Conservation (phyloP, 208 protist species). For the Acanthamoeba culbertsoni region DNA sequence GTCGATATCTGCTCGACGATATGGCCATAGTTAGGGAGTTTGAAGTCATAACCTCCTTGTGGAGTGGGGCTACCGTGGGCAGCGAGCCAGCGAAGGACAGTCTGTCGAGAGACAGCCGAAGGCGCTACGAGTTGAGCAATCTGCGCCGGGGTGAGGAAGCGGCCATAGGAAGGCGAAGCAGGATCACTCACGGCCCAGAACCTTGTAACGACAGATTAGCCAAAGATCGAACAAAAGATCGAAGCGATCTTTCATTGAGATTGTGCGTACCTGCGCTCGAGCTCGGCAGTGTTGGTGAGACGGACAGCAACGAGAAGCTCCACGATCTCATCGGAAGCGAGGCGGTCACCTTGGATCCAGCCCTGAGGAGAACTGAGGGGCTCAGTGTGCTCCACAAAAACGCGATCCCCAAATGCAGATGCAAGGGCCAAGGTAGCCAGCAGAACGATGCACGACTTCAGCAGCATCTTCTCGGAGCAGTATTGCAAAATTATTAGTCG, state of each 20-base stretch:
- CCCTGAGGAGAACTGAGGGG: not conserved
- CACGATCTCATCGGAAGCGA: not conserved
- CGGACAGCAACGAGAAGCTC: not conserved
- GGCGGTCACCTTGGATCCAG: not conserved
- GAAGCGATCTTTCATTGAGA: not conserved
- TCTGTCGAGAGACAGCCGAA: not conserved
- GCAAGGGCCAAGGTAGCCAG: not conserved
- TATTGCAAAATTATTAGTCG: not conserved
- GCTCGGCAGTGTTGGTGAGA: not conserved
- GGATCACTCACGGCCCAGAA: slow-evolving; percentile 58
- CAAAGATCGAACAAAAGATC: not conserved
- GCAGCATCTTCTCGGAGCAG: not conserved
- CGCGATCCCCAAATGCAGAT: not conserved
- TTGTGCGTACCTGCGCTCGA: not conserved
- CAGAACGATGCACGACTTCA: not conserved
- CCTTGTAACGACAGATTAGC: not conserved
- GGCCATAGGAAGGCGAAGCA: not conserved
- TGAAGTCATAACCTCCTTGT: not conserved
- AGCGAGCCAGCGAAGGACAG: not conserved
- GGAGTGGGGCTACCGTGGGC: not conserved
- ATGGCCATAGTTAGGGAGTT: not conserved
- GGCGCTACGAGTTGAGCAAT: not conserved
- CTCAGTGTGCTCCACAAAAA: not conserved
- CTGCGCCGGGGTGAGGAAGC: not conserved
- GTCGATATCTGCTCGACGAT: not conserved